Evolutionary conservation across 176 grass and related monocot genomes (phyloP).

Genomic region (Alloteropsis semialata): DNA sequence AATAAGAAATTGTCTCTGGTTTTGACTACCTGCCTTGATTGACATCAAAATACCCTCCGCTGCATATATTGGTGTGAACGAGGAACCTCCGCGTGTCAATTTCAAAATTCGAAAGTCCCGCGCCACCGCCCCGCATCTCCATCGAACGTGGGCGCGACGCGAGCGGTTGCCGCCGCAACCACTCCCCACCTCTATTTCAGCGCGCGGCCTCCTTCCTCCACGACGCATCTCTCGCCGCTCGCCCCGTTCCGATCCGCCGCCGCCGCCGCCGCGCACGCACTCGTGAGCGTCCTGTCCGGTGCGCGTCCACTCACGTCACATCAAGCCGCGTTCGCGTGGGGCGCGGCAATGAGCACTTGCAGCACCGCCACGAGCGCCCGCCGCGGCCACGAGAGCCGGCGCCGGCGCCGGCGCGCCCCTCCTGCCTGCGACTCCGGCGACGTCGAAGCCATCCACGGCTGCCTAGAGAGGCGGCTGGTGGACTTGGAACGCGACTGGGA

Average conservation of each 20-base stretch:
- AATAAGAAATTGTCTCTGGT: too few relatives aligned
- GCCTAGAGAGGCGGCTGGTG: slow-evolving; percentile 3
- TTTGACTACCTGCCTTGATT: too few relatives aligned
- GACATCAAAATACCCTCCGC: too few relatives aligned
- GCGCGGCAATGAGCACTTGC: slow-evolving; percentile 15
- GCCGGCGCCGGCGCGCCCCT: neutral
- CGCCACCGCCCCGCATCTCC: neutral
- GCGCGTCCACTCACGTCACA: neutral
- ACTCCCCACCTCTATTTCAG: slow-evolving; percentile 11
- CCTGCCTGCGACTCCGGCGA: neutral
- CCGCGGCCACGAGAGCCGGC: neutral
- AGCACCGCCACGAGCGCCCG: slow-evolving; percentile 21
- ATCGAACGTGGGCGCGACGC: neutral
- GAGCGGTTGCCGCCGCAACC: neutral
- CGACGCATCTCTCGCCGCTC: neutral
- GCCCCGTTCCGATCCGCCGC: neutral
- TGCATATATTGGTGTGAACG: too few relatives aligned
- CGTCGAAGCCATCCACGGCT: neutral
- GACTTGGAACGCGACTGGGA: slow-evolving; percentile 25
- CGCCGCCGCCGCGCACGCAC: neutral
- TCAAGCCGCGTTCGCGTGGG: neutral
- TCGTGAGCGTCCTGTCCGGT: neutral
- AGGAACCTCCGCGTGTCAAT: too few relatives aligned
- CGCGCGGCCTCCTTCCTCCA: neutral
- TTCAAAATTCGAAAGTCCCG: slow-evolving; percentile 8